Base-by-base conservation (phyloP, 1,284 basidiomycete genomes). In the Malassezia brasiliensis region DNA sequence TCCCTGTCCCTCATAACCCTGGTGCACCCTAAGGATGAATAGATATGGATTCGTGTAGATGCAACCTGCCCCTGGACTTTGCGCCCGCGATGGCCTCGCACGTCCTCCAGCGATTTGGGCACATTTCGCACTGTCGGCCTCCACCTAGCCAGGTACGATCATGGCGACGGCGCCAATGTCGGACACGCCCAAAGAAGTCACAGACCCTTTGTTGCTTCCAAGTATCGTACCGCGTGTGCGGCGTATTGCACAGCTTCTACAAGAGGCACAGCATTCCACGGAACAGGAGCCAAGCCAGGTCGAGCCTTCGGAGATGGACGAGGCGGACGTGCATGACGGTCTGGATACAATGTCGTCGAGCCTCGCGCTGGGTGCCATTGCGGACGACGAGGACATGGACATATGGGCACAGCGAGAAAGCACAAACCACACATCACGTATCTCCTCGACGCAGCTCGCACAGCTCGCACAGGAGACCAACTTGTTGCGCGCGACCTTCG, bases 301-400 rank as follows among this genome's bases (percentile, higher is more conserved):
- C 28, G 36, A 34, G 0, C 14, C n/a, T 0, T 0, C 32, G 17
- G 34, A 30, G 4, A 38, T 8, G 12, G 17, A 20, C 20, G 19
- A 22, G 0, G 9, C 19, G n/a, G 48, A 19, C 6, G 10, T 40
- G 35, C 14, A 12, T 12, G 47, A 34, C 1, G 50, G 25, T n/a
- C 5, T 22, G 12, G 38, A 9, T 9, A 15, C 42, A 1, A n/a
- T 31, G 6, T n/a, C 36, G 22, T n/a, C 53, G 28, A 52, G 30
- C 22, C 42, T 57, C 5, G 55, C 55, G 30, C 46, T 57, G 9
- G 55, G 55, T n/a, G 45, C 55, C 6, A 41, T 57, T 11, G 46
- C 47, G 8, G 55, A 57, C 35, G 50, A 57, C 25, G 55, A 57
- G 19, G 46, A 57, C 31, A 34, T 51, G 44, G 50, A 52, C 36